Evolutionary conservation across 768 basidiomycete species (phyloP).

Genomic region (Leccinum incarnatum): DNA sequence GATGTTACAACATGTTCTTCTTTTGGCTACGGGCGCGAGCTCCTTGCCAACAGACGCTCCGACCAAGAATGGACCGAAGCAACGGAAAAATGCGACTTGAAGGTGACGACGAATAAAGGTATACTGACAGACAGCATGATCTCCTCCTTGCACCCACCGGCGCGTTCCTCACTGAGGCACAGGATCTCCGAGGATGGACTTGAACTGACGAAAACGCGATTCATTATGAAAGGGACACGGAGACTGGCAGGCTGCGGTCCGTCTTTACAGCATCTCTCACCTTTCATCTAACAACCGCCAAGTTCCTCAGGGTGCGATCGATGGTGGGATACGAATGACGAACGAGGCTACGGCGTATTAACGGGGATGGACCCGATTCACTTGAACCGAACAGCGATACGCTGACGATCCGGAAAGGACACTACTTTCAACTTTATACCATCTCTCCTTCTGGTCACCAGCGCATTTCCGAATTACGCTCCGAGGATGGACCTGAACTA

Average conservation of each 20-base stretch:
- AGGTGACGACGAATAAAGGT: not conserved
- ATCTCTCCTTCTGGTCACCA: not conserved
- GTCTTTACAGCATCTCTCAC: not conserved
- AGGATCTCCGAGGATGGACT: not conserved
- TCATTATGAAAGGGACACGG: not conserved
- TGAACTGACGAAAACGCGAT: not conserved
- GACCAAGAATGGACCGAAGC: not conserved
- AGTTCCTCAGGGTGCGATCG: not conserved
- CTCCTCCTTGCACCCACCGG: not conserved
- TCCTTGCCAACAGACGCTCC: not conserved
- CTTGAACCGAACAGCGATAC: not conserved
- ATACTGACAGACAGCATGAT: not conserved
- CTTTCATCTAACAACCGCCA: not conserved
- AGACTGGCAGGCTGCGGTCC: not conserved
- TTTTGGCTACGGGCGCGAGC: not conserved
- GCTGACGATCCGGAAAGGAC: not conserved
- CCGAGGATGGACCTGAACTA: not conserved
- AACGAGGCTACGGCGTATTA: not conserved
- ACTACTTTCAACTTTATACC: not conserved
- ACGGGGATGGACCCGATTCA: not conserved
- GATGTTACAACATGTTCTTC: not conserved
- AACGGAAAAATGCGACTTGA: not conserved
- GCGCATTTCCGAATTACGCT: not conserved
- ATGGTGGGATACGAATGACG: not conserved
- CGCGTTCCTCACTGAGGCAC: not conserved